Evolutionary conservation across 1,139 yeast species (phyloP).

Genomic region (Suhomyces anneliseae): DNA sequence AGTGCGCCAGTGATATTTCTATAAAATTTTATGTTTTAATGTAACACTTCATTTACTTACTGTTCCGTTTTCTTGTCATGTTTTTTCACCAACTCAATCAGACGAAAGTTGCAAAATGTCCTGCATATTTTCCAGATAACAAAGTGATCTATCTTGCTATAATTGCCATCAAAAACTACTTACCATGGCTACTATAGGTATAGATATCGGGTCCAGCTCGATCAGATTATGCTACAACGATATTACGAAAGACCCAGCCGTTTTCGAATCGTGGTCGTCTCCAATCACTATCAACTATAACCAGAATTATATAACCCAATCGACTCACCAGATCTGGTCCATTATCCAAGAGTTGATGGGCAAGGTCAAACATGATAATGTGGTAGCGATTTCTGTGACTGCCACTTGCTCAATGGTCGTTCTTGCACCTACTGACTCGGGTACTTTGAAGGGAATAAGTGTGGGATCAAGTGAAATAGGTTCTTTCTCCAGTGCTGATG

Average conservation of each 20-base stretch:
- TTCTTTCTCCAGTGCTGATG: constrained; percentile 21
- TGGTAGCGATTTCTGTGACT: constrained; percentile 27
- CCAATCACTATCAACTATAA: constrained; percentile 19
- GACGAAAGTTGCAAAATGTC: background rate
- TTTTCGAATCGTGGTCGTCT: constrained; percentile 3
- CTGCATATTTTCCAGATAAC: background rate
- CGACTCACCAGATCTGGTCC: constrained; percentile 37
- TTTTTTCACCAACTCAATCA: background rate
- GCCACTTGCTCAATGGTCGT: constrained; percentile 61
- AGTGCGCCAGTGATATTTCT: too few relatives aligned
- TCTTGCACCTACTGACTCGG: constrained; percentile 20
- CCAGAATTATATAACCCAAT: constrained; percentile 35
- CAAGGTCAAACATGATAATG: background rate
- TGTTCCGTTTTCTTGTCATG: too few relatives aligned
- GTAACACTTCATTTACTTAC: too few relatives aligned
- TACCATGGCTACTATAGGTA: constrained; percentile 32
- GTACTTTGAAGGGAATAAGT: background rate
- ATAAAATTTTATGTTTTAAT: too few relatives aligned
- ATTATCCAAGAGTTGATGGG: constrained; percentile 5
- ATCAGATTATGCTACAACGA: constrained; percentile 35
- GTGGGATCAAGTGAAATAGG: constrained; percentile 1
- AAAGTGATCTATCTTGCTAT: background rate
- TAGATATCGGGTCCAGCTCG: constrained; percentile 57
- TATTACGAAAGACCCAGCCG: background rate
- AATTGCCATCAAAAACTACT: background rate